These are phyloP conservation scores for Neoscytalidium dimidiatum DNA, from an alignment of 2,329 filamentous ascomycete genomes.

Conservation along the genomic window DNA sequence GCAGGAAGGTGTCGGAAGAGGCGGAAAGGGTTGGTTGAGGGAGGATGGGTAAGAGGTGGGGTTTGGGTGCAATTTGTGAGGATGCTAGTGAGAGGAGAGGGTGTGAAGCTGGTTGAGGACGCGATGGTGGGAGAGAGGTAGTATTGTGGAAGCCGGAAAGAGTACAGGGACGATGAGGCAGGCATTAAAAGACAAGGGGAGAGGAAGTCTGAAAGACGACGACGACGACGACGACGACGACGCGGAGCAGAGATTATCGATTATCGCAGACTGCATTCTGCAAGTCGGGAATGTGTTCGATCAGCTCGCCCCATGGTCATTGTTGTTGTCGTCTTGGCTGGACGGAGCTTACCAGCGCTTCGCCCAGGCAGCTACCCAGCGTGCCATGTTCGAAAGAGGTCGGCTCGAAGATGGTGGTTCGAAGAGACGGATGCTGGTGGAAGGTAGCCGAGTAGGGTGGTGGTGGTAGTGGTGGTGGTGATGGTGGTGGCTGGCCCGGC, in stretches of 20 bases:
- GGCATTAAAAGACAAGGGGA: no score
- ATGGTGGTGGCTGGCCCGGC: background rate
- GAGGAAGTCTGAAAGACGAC: background rate
- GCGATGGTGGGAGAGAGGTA: background rate
- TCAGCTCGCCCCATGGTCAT: background rate
- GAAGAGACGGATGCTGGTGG: conserved; percentile 13
- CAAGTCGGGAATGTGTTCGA: background rate
- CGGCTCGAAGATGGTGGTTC: conserved; percentile 13
- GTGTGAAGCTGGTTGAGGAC: no score
- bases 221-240: background rate
- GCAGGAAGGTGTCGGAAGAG: no score
- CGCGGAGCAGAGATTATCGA: background rate
- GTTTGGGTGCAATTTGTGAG: no score
- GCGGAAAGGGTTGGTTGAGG: background rate
- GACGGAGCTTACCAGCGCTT: background rate
- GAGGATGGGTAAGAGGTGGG: background rate
- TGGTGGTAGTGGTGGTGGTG: background rate
- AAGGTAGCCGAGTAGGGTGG: background rate
- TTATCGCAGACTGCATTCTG: background rate
- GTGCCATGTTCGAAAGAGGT: conserved; percentile 4
- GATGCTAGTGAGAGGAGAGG: no score
- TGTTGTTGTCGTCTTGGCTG: background rate
- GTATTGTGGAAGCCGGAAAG: background rate
- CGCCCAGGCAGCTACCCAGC: background rate
- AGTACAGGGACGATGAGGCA: background rate